Base-by-base conservation (phyloP, 1,284 basidiomycete species). In the Serendipita sp. region DNA sequence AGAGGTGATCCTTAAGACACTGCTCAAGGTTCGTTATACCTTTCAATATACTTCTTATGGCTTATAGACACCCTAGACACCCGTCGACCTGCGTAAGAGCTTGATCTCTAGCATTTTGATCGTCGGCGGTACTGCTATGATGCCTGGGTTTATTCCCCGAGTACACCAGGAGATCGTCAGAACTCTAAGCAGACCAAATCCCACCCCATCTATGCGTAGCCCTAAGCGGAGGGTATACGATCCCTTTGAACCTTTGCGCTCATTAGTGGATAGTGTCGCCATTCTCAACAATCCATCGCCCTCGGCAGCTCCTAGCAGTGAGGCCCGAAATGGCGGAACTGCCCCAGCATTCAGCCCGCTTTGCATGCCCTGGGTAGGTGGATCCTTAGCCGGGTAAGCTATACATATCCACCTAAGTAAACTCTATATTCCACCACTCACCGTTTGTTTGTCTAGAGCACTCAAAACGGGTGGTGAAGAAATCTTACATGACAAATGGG, bases 91-190 rank as follows among this genome's bases (percentile, higher is more conserved):
- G 17, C 83, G 93, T 12, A 84, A 85, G 69, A 83, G 83, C 0
- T 78, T 98, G 68, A 84, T 85, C 1, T 85, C 85, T 0, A 87
- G 86, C 2, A 84, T 98, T 42, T 79, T 98, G 41, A 80, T 97
- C 13, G 81, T 82, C 0, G 95, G 95, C 2, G 95, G 96, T 2
- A 93, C 91, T 1, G 79, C 89, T 1, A 92, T 92, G 84, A 74
- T 99, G 1, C 92, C 94, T 0, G 92, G 92, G 0, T 93, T 98
- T 72, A 88, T 95, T 47, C 83, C 87, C 4, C 85, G 95, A 2
- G 78, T 97, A 22, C 85, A 91, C 35, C 73, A 78, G 2, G 87
- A 94, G 68, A 77, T 97, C 32, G 70, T 88, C 1, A 78, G 79
- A 1, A 79, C 80, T 3, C 76, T 93, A 35, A 76, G 77, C 1